phyloP scores from a whole-genome alignment of 2,329 filamentous ascomycete species.

The Hyphodiscus sp. region DNA sequence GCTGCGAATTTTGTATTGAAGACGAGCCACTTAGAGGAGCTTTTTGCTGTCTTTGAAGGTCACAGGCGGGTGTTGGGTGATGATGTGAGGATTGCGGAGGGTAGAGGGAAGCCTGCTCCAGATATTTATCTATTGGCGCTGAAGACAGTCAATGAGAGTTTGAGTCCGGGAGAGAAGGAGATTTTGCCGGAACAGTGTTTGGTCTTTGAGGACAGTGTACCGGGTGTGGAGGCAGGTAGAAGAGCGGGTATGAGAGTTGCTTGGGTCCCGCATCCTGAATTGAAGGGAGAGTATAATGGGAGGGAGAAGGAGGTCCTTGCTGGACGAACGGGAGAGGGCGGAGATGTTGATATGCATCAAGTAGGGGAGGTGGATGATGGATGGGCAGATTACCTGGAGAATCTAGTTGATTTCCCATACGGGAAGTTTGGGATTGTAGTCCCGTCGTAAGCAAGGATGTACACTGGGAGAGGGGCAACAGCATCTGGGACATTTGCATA shows the following conservation, averaged over 20 bases:
- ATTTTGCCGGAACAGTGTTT: constrained; percentile 82
- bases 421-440: constrained; percentile 27
- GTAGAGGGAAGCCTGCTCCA: constrained; percentile 87
- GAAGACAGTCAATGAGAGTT: constrained; percentile 71
- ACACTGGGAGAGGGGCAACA: neutral
- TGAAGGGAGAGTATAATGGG: constrained; percentile 69
- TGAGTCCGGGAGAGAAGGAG: constrained; percentile 53
- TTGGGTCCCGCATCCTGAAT: constrained; percentile 80
- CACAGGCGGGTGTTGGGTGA: constrained; percentile 79
- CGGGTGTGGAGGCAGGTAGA: constrained; percentile 83
- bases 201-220: constrained; percentile 93
- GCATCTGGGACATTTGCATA: no score
- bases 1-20: constrained; percentile 35
- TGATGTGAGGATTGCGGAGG: constrained; percentile 67
- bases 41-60: constrained; percentile 60
- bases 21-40: constrained; percentile 43
- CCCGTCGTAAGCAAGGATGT: neutral
- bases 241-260: constrained; percentile 91
- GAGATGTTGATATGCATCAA: constrained; percentile 41
- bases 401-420: constrained; percentile 34
- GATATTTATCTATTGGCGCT: constrained; percentile 92
- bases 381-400: constrained; percentile 44
- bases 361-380: constrained; percentile 57
- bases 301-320: constrained; percentile 78
- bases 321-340: constrained; percentile 51